A percentile compares a stretch with the other conserved stretches of the same genome.
phyloP scores from a whole-genome alignment of 345 rosid species.

The Moringa oleifera region DNA sequence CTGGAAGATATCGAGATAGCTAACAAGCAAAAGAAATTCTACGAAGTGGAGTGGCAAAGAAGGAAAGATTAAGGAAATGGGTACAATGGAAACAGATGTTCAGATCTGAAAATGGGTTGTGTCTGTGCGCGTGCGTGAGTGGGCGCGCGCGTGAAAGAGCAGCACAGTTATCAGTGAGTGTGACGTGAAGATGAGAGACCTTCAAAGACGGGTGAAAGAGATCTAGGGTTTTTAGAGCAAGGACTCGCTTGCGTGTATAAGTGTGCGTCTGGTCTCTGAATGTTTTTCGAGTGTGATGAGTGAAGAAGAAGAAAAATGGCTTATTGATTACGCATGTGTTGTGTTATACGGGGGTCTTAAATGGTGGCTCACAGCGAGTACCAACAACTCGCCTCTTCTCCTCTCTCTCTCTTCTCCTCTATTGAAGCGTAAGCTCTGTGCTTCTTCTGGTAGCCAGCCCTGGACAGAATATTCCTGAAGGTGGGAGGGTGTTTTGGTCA shows the following conservation, averaged over 20 bases:
- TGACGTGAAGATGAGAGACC: constrained; percentile 24
- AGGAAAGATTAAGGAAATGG: constrained; percentile 13
- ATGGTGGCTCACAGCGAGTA: constrained; percentile 23
- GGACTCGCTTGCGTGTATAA: no score
- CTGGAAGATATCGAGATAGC: constrained; percentile 3
- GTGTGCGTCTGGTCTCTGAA: no score
- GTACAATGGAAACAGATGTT: constrained; percentile 10
- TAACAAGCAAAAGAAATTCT: constrained; percentile 2
- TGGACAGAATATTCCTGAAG: no score
- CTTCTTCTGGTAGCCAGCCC: no score
- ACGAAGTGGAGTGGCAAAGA: neutral
- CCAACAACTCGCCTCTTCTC: no score
- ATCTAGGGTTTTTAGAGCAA: constrained; percentile 39
- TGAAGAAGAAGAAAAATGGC: constrained; percentile 27
- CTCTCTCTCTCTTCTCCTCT: no score
- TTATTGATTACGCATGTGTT: constrained; percentile 35
- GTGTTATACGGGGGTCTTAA: constrained; percentile 19
- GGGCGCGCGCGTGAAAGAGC: no score
- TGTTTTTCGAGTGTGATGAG: constrained; percentile 10
- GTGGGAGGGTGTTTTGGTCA: no score
- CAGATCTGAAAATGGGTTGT: constrained; percentile 34
- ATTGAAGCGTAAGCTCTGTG: no score
- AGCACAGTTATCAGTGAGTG: constrained; percentile 13
- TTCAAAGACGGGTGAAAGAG: constrained; percentile 18
- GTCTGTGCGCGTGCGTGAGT: neutral